Percentiles rank a stretch among this genome's conserved stretches.
Evolutionary conservation across 2,329 filamentous ascomycete genomes (phyloP).

Genomic region (Trichoderma sp.): DNA sequence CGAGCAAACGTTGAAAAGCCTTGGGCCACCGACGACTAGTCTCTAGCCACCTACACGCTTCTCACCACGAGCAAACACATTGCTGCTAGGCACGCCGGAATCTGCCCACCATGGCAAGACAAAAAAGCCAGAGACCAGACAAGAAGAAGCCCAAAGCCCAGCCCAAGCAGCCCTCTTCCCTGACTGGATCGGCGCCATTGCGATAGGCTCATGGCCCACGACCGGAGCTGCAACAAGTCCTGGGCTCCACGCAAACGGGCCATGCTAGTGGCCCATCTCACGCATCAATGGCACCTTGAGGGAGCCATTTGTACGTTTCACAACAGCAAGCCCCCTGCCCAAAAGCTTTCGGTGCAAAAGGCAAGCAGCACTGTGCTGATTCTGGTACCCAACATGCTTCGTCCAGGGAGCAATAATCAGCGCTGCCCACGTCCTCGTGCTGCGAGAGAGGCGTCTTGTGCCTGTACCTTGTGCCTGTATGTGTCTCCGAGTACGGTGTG

Average conservation of each 20-base stretch:
- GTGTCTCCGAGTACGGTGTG: neutral
- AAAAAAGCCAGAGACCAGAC: neutral
- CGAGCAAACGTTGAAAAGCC: neutral
- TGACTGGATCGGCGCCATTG: neutral
- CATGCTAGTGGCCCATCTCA: conserved; percentile 3
- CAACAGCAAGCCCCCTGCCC: conserved; percentile 9
- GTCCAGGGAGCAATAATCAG: neutral
- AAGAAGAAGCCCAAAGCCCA: neutral
- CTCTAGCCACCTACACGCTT: neutral
- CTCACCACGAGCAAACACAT: neutral
- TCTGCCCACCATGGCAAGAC: conserved; percentile 6
- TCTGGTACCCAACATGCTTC: neutral
- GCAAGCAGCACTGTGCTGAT: neutral
- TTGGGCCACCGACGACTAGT: neutral
- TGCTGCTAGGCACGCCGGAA: neutral
- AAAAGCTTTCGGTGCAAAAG: neutral
- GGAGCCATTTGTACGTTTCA: conserved; percentile 15
- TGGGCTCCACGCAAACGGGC: neutral
- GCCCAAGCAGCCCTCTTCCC: neutral
- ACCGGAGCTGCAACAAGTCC: neutral
- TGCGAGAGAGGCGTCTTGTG: neutral
- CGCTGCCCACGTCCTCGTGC: neutral
- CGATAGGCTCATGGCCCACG: conserved; percentile 2
- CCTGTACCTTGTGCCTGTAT: neutral
- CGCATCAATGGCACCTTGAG: conserved; percentile 11